Percentiles rank a stretch among this genome's conserved stretches.
phyloP scores from a whole-genome alignment of 2,329 filamentous ascomycete genomes.

The Beauveria scarabaeidicola region DNA sequence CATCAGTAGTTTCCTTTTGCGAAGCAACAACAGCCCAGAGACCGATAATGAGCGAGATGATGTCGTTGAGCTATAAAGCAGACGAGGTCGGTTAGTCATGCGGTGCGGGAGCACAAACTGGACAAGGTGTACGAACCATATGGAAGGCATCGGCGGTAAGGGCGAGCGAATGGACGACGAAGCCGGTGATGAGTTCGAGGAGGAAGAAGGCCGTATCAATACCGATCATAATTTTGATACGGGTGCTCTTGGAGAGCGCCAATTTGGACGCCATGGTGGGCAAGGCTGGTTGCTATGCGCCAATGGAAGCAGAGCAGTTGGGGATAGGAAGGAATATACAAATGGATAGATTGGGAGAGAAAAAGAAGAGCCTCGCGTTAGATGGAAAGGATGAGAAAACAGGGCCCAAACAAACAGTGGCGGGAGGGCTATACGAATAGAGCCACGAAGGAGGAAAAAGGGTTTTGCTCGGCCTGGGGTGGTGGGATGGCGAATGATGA shows the following conservation, averaged over 20 bases:
- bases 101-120: not conserved
- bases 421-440: not conserved
- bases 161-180: conserved; percentile 82
- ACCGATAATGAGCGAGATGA: conserved; percentile 85
- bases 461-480: not conserved
- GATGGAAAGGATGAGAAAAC: not conserved
- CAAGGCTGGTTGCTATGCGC: conserved; percentile 7
- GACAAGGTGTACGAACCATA: conserved; percentile 55
- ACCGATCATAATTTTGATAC: conserved; percentile 85
- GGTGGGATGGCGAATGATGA: not conserved
- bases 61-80: conserved; percentile 72
- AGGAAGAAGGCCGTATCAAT: conserved; percentile 89
- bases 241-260: conserved; percentile 84
- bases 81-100: conserved; percentile 9
- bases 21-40: conserved; percentile 92
- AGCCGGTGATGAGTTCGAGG: conserved; percentile 76
- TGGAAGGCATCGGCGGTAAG: conserved; percentile 96
- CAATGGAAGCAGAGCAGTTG: not conserved
- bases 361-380: not conserved
- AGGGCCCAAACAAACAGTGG: not conserved
- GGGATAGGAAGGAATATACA: not conserved
- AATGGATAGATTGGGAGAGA: not conserved
- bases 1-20: conserved; percentile 75
- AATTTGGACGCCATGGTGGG: conserved; percentile 38
- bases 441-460: not conserved